phyloP scores from a whole-genome alignment of 2,329 filamentous ascomycete genomes.

The Penicillium concentricum region DNA sequence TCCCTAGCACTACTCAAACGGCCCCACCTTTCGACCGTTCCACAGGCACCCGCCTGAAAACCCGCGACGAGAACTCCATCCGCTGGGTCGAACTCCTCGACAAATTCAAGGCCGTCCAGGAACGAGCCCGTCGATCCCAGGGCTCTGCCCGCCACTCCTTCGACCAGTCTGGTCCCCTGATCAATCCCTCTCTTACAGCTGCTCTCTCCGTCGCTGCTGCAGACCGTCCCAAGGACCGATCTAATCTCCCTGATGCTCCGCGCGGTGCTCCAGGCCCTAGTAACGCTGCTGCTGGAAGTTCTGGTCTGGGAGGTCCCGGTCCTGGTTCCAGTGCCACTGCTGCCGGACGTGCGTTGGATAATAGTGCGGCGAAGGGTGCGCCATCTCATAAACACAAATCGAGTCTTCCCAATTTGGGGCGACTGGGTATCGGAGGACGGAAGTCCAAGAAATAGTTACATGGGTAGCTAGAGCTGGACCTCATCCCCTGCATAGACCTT shows the following conservation, averaged over 20 bases:
- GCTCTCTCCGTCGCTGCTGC: conserved; percentile 31
- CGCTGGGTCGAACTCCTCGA: conserved; percentile 91
- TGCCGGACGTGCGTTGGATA: conserved; percentile 16
- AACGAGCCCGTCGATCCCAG: conserved; percentile 73
- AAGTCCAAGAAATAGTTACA: conserved; percentile 43
- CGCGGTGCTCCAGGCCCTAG: conserved; percentile 23
- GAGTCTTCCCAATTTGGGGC: conserved; percentile 67
- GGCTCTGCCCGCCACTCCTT: conserved; percentile 43
- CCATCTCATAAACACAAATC: conserved; percentile 58
- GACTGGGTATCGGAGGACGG: conserved; percentile 68
- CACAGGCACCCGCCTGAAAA: conserved; percentile 69
- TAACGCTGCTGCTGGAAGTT: conserved; percentile 42
- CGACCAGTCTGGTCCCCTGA: conserved; percentile 54
- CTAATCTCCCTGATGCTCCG: conserved; percentile 34
- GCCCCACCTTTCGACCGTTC: conserved; percentile 64
- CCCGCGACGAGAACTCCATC: conserved; percentile 78
- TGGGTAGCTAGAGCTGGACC: background rate
- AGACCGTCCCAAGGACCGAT: conserved; percentile 33
- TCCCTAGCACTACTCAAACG: conserved; percentile 14
- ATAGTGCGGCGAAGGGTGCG: conserved; percentile 17
- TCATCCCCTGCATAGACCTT: background rate
- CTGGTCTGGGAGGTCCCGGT: conserved; percentile 17
- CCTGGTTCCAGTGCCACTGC: conserved; percentile 46
- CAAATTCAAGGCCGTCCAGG: conserved; percentile 89
- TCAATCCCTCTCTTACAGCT: conserved; percentile 32